Evolutionary conservation across 139 green algal species (phyloP), one percentile per base, ranked within the genome.

Genomic region (Mesotaenium endlicherianum): DNA sequence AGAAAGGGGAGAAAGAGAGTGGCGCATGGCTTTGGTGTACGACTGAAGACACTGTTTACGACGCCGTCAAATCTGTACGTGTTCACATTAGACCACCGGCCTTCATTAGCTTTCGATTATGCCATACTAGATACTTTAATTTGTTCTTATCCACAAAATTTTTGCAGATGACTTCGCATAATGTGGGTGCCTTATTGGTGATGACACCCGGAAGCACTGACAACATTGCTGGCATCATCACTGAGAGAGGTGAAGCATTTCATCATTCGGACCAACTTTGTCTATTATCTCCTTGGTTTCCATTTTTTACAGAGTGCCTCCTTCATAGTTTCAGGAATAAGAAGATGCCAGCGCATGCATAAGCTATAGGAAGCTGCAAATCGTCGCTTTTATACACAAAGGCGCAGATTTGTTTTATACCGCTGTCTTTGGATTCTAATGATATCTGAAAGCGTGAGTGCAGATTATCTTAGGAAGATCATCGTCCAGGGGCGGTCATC

Each of bases 111-210:
- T 75, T 75, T 75, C 14, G 64, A 75, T 75, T 75, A 75, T 30
- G 26, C 26, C 26, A 34, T 64, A 26, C 53, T 43, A 75, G 64
- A 11, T 42, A 11, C 16, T 11, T 75, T 75, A 11, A 53, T 2
- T 80, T 26, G 3, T 80, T 1, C 1, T 34, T 80, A 17, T 71
- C 30, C 74, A 49, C 14, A 8, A 42, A 26, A 70, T 71, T 30
- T n/a, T 75, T 82, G 64, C 79, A 85, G 79, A 85, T 85, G 79
- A 85, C 79, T n/a, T 69, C 36, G 30, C 79, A 85, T 59, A 85
- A 85, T 20, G 79, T 85, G 20, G 79, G 79, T 71, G 79, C 79
- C 39, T 40, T 85, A 36, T 14, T 85, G 36, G 79, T 85, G 42
- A 68, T 85, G 40, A 85, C 31, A 40, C 40, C 79, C 20, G 79